Conservation (phyloP, 2,329 filamentous ascomycete genomes). For the Alternaria arborescens region DNA sequence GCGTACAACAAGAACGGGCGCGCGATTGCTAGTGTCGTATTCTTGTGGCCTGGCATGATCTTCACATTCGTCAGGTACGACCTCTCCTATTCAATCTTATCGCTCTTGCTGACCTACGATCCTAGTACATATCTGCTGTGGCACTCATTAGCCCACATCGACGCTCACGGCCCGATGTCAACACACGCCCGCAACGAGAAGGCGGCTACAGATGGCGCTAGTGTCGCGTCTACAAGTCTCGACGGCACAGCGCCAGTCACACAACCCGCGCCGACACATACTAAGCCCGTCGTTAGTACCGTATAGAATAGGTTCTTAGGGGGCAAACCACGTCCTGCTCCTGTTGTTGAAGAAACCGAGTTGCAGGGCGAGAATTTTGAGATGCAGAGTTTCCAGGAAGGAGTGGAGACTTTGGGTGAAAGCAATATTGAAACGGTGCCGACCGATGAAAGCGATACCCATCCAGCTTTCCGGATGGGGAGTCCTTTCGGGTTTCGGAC, state of each 20-base stretch:
- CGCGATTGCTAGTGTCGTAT: conserved; percentile 61
- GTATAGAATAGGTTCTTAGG: background rate
- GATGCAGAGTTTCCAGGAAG: background rate
- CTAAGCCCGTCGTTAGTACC: background rate
- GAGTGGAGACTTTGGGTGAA: background rate
- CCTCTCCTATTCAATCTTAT: background rate
- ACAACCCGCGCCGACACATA: background rate
- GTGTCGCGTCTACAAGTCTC: background rate
- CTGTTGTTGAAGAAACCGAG: background rate
- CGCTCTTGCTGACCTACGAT: background rate
- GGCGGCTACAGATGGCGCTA: background rate
- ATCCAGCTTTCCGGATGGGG: background rate
- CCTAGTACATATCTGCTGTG: conserved; percentile 52
- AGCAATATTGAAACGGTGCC: background rate
- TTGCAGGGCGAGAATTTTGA: background rate
- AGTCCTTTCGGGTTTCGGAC: background rate
- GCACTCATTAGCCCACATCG: conserved; percentile 51
- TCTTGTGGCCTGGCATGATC: conserved; percentile 63
- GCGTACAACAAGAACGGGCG: conserved; percentile 60
- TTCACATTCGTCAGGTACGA: conserved; percentile 58
- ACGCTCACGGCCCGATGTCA: conserved; percentile 51
- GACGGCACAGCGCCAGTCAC: background rate
- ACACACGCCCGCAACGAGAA: conserved; percentile 43
- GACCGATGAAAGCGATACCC: background rate
- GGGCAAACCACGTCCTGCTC: background rate